Conservation (phyloP, 73 alveolate species). For the Loxodes magnus region DNA sequence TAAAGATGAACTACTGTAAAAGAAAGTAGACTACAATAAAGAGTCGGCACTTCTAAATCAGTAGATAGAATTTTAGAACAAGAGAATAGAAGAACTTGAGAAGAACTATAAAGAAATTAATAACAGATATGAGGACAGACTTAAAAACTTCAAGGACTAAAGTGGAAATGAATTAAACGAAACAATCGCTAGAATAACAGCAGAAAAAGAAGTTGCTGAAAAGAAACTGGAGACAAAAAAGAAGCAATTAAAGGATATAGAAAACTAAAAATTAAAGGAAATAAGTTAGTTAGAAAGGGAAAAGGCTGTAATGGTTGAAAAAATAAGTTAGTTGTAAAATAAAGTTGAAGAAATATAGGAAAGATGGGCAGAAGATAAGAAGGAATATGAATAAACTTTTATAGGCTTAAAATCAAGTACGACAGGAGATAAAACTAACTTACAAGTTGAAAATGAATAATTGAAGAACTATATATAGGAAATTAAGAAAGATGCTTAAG, state of each 20-base stretch:
- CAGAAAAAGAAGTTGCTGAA: conserved; percentile 11
- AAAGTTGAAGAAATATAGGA: not conserved
- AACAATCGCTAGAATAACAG: conserved; percentile 5
- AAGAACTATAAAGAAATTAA: conserved; percentile 2
- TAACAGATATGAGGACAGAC: conserved; percentile 4
- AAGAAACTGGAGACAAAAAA: conserved; percentile 10
- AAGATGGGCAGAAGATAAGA: not conserved
- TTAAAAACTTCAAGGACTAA: conserved; percentile 3
- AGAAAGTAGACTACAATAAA: conserved; percentile 8
- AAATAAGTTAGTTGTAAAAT: not conserved
- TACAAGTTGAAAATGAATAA: not conserved
- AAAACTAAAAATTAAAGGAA: not conserved
- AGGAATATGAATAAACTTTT: not conserved
- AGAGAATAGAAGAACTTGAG: conserved; percentile 9
- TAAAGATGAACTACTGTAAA: conserved; percentile 2
- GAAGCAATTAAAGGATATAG: conserved; percentile 3
- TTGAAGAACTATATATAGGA: not conserved
- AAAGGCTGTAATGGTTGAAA: conserved; percentile 1
- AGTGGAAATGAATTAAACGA: conserved; percentile 2
- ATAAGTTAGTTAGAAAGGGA: not conserved
- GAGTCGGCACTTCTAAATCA: conserved; percentile 9
- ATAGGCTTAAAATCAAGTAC: not conserved
- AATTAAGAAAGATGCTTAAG: not conserved
- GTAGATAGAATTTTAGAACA: conserved; percentile 2
- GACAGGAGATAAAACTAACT: not conserved